Base-by-base conservation (phyloP, 805 yeast genomes). In the Nakazawaea wyomingensis region DNA sequence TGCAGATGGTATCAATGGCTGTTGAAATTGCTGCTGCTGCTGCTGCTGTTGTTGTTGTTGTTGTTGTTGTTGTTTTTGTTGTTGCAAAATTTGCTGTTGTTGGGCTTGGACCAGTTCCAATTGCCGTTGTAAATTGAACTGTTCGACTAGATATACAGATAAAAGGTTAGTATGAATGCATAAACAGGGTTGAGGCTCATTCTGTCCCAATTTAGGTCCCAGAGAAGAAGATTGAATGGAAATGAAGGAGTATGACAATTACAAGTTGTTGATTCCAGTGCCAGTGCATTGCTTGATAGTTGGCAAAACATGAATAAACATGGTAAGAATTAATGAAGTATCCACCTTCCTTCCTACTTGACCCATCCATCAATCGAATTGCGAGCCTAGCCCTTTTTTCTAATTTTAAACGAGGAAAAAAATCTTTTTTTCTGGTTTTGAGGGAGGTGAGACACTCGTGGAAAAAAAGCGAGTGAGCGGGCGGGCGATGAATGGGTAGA, bases 81-180 rank as follows among this genome's bases (percentile, higher is more conserved):
- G 95, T 57, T 84, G 93, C 51, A 86, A 60, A 37, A 89, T 74
- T 54, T 86, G 96, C 61, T 88, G 95, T 60, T 86, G 96, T 59
- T 90, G 96, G 18, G 84, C 90, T 60, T 89, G 96, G 2, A 88
- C 95, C 50, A 79, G 71, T 54, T 93, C 97, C 66, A 90, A 72
- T 60, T 91, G 97, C 54, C 91, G 89, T 63, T 93, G 97, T 46
- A 93, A 72, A 45, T 83, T 81, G 59, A 85, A 78, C 58, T 85
- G 95, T 64, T 91, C 98, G 55, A 87, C 79, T 69, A 48, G 45
- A 16, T 24, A 41, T n/a, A 37, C 14, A 10, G 24, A 34, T 38
- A 33, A 43, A 26, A 20, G 30, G 51, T 47, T 47, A 50, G 54
- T 44, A 45, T 11, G n/a, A n/a, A n/a, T n/a, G n/a, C n/a, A n/a